A percentile compares a stretch with the other conserved stretches of the same genome.
Evolutionary conservation across 495 filamentous ascomycete species (phyloP).

Genomic region (Sordaria brevicollis): DNA sequence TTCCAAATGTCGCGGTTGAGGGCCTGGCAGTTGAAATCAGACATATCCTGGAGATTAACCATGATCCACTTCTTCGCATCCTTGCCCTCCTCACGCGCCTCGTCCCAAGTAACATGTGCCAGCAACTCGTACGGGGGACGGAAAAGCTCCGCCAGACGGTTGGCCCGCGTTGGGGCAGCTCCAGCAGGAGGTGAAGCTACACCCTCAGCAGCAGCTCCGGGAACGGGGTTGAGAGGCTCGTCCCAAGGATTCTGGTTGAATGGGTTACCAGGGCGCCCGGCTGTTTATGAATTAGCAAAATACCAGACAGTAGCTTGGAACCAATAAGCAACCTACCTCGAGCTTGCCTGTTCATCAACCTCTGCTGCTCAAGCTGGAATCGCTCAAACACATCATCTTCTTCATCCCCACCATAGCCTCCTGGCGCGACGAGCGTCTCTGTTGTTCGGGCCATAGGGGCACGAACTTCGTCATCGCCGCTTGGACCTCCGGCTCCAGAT

Average conservation of each 20-base stretch:
- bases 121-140: conserved; percentile 87
- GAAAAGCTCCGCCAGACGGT: conserved; percentile 76
- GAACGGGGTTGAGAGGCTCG: conserved; percentile 26
- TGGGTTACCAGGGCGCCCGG: conserved; percentile 34
- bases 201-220: conserved; percentile 8
- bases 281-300: conserved; percentile 1
- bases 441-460: conserved; percentile 87
- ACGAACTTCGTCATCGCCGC: conserved; percentile 54
- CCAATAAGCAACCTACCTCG: conserved; percentile 22
- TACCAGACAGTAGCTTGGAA: not conserved
- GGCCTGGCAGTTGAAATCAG: conserved; percentile 84
- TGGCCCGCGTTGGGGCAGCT: conserved; percentile 13
- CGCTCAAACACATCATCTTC: conserved; percentile 52
- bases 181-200: not conserved
- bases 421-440: conserved; percentile 77
- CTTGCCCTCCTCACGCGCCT: conserved; percentile 72
- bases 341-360: conserved; percentile 44
- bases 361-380: conserved; percentile 46
- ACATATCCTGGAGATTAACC: conserved; percentile 87
- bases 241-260: conserved; percentile 88
- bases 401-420: conserved; percentile 38
- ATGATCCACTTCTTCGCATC: conserved; percentile 85
- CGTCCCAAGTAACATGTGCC: conserved; percentile 60
- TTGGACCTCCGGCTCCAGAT: conserved; percentile 20
- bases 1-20: conserved; percentile 97